These are phyloP conservation scores for Talaromyces trachyspermus DNA, from an alignment of 495 filamentous ascomycete species.

Conservation along the genomic window DNA sequence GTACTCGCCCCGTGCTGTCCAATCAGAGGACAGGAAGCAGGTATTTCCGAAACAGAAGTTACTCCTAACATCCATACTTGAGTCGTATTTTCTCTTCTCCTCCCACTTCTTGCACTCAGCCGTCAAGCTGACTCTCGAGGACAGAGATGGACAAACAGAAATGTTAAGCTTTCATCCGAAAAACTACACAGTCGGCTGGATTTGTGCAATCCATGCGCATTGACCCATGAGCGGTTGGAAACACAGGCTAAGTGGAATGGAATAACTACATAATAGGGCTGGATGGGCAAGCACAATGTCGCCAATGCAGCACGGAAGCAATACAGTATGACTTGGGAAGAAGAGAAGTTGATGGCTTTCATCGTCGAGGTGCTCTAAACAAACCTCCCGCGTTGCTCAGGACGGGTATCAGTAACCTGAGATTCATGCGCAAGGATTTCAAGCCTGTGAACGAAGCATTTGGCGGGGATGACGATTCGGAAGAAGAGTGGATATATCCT, in stretches of 20 bases:
- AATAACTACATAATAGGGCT: constrained; percentile 36
- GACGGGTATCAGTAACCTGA: constrained; percentile 18
- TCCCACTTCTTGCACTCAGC: too few relatives aligned
- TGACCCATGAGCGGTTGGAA: constrained; percentile 23
- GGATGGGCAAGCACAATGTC: constrained; percentile 35
- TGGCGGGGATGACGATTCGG: neutral
- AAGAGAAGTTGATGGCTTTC: constrained; percentile 16
- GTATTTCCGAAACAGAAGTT: too few relatives aligned
- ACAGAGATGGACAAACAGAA: constrained; percentile 1
- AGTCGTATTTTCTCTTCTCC: too few relatives aligned
- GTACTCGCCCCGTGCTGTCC: too few relatives aligned
- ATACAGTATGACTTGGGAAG: constrained; percentile 17
- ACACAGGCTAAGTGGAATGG: constrained; percentile 16
- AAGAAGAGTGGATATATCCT: neutral
- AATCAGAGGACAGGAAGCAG: too few relatives aligned
- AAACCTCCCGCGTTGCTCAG: constrained; percentile 20
- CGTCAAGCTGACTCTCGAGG: too few relatives aligned
- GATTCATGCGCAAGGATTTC: constrained; percentile 8
- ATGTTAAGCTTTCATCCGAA: constrained; percentile 14
- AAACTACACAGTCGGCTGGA: constrained; percentile 44
- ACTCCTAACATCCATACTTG: too few relatives aligned
- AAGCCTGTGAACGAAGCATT: constrained; percentile 5
- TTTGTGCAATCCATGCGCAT: constrained; percentile 40
- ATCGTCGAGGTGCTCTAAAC: constrained; percentile 22
- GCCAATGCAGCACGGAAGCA: constrained; percentile 24